Evolutionary conservation across 2,329 filamentous ascomycete genomes (phyloP), one percentile per base, ranked within the genome.

Genomic region (Leptographium lundbergii): DNA sequence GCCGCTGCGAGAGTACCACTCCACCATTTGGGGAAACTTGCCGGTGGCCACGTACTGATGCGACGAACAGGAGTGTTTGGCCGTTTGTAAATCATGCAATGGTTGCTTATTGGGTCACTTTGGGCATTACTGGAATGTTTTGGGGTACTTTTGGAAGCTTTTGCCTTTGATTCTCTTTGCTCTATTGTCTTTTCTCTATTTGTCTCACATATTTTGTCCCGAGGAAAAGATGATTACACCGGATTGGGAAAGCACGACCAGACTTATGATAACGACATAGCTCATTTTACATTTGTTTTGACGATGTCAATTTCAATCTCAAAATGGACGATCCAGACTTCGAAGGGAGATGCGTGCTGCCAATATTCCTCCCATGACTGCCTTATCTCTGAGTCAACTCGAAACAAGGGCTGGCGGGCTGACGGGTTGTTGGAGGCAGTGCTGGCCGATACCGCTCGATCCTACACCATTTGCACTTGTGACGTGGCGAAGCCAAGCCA

Each of bases 1-100:
- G 52, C 62, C 62, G 6, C 48, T 63, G 57, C 54, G 58, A 2
- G 58, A 39, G 7, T 58, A 62, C 36, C 55, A 63, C 47, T 61
- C 57, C 24, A 59, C 57, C n/a, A 63, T 54, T 5, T 62, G 61
- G 61, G 59, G 61, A 22, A 36, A 36, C 14, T 32, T 32, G 36
- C 61, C 57, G 55, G 54, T 59, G 9, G 53, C 54, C 54, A 57
- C 57, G 14, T 60, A 55, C 25, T 62, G 57, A 56, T 47, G 39
- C 42, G 19, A 19, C 19, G 42, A 19, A 19, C 2, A 22, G 14
- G 24, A 14, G 47, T 25, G 11, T 14, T 24, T 48, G 45, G 45
- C 5, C 19, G 19, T 42, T 19, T 22, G 14, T n/a, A 27, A 10
- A 34, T 36, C 25, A 36, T 53, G 25, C 19, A 3, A 42, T 27